Evolutionary conservation across 2,329 filamentous ascomycete species (phyloP), one percentile per base, ranked within the genome.

Genomic region (Helotiales sp.): DNA sequence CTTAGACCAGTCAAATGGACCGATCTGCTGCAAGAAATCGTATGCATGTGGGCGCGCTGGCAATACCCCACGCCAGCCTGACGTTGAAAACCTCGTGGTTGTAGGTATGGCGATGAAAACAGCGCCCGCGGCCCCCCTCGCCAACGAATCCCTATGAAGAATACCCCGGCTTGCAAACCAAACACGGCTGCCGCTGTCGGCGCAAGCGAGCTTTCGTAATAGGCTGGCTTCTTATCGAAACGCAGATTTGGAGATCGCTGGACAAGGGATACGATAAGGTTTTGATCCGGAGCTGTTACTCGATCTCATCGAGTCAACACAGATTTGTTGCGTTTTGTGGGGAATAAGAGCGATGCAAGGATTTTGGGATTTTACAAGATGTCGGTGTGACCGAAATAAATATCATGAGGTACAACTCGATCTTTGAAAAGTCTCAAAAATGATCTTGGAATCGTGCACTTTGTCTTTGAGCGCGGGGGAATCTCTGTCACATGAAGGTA

Each of bases 281-380:
- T 54, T 62, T 15, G 8, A 3, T 55, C n/a, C 28, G 47, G 5
- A 45, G 6, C 28, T 57, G 32, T 63, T 63, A 57, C 61, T 63
- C 61, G 49, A 63, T 63, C 32, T 28, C 24, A 63, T 63, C 49
- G 61, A 63, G 50, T 63, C 49, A 63, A 62, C 30, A 24, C 20
- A 10, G 24, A 15, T 28, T 24, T 22, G 24, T 7, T 26, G 17
- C 6, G 22, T 13, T 30, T 30, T 26, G 37, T 6, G 24, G 24
- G 37, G 37, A 20, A 60, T 3, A 20, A 55, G 10, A 20, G 6
- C 43, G 52, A 37, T 20, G 28, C 17, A 4, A 10, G 6, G 47
- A 52, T 52, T n/a, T 30, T 22, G n/a, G 7, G 15, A 34, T 30
- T 55, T 34, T 7, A 45, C 20, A n/a, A 40, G 11, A 45, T 45